Base-by-base conservation (phyloP, 345 rosid species). In the Lumnitzera littorea region DNA sequence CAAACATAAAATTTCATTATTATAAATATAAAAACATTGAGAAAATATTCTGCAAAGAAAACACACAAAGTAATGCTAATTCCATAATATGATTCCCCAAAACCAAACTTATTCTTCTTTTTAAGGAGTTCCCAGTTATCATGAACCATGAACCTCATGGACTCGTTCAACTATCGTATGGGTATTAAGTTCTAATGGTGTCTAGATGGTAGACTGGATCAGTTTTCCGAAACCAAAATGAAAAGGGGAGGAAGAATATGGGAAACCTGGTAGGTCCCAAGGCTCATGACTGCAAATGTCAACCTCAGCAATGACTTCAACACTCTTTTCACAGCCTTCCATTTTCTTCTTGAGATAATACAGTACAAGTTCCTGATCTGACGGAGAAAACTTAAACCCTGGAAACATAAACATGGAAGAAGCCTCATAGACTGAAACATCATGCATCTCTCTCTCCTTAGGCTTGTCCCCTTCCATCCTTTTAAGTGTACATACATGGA, bases 241-340 rank as follows among this genome's bases (percentile, higher is more conserved):
- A 24, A 31, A 14, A n/a, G n/a, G 13, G 31, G 46, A 24, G 11
- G 12, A 15, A 53, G 2, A 29, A 14, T 41, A 14, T 20, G 14
- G 36, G 49, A 50, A 29, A 89, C 97, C 87, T 66, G 92, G 97
- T 48, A 90, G 75, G 68, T 90, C 95, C 86, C 92, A 90, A 2
- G 97, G 92, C 74, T 85, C 95, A 43, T 72, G 59, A 58, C 65
- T 76, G 65, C 84, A 83, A 62, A 90, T 77, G 48, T 90, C 95
- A 15, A 90, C 66, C 60, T 85, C 84, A 2, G 84, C 29, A 53
- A 90, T 80, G 51, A 87, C 83, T 41, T 82, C 88, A 0, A 87
- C 83, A 12, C 83, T 78, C 51, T 73, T 62, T 15, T 82, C 90
- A n/a, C 62, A 61, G 15, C 89, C 92, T 5, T 82, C 82, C 46